Base-by-base conservation (phyloP, 2,329 filamentous ascomycete genomes). In the Emergomyces pasteurianus region DNA sequence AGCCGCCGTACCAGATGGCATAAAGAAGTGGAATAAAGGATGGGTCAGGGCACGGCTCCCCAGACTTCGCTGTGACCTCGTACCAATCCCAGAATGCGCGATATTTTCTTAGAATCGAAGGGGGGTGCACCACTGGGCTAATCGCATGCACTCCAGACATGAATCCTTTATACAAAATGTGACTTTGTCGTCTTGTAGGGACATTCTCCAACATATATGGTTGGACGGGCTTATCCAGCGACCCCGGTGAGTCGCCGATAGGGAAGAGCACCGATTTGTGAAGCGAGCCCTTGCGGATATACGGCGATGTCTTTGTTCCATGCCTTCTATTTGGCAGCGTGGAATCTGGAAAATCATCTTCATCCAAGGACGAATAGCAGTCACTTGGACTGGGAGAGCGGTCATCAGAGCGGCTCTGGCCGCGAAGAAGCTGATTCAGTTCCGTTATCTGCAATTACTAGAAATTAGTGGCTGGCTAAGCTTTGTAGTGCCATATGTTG, bases 1-100 rank as follows among this genome's bases (percentile, higher is more conserved):
- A 77, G 3, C 77, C 77, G n/a, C 76, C 74, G 63, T 78, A 79
- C 77, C 77, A 78, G 38, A 79, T 77, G 8, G 76, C 76, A 63
- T 77, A 76, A 4, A 79, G 66, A 3, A 78, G 64, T 2, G 77
- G 75, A 42, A 78, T 73, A 49, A 78, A 76, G 0, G 74, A 74
- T 1, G 74, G 72, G 53, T 75, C 72, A 0, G 74, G 73, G 56
- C 68, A 76, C 3, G 72, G 60, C 42, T 73, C 69, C 18, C 72
- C 72, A 1, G 72, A 72, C 47, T 74, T 70, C 47, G 68, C 72
- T 28, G 66, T 67, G 43, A 71, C 69, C 54, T 77, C 72, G 61
- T 77, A 77, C 76, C 76, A 78, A 38, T 75, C 67, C 76, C 77
- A 78, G 61, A 79, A 78, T 2, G 69, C 67, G 56, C 75, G 70